Evolutionary conservation across 441 rosid genomes (phyloP).

Genomic region (Biscutella auriculata): DNA sequence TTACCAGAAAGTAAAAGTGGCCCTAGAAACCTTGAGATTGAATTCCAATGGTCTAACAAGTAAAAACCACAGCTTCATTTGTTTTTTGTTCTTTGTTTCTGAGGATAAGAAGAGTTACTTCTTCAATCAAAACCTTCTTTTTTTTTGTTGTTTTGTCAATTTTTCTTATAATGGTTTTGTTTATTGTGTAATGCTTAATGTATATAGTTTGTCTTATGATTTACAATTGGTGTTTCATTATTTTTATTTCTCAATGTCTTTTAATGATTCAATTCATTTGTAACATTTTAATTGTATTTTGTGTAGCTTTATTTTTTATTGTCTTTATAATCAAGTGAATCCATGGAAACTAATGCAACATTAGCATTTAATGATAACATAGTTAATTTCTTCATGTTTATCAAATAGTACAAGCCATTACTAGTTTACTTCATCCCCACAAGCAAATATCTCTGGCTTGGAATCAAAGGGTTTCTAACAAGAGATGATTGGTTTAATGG

Average conservation of each 20-base stretch:
- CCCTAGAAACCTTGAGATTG: conserved; percentile 86
- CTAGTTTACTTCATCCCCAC: neutral
- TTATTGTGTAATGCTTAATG: conserved; percentile 9
- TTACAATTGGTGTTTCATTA: neutral
- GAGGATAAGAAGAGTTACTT: no score
- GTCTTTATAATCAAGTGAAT: conserved; percentile 55
- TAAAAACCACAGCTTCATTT: conserved; percentile 12
- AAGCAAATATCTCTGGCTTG: neutral
- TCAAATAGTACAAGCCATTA: neutral
- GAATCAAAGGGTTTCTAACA: neutral
- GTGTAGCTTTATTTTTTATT: conserved; percentile 2
- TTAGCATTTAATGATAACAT: conserved; percentile 70
- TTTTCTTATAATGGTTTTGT: neutral
- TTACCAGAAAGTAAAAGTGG: conserved; percentile 96
- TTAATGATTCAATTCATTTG: conserved; percentile 25
- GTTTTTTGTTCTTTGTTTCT: neutral
- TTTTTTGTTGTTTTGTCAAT: neutral
- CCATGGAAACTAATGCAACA: conserved; percentile 69
- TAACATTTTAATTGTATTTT: conserved; percentile 3
- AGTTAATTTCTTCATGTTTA: conserved; percentile 72
- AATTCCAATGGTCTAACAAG: conserved; percentile 98
- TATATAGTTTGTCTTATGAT: conserved; percentile 19
- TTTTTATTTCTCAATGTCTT: neutral
- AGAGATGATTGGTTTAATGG: neutral
- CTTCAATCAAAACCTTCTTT: neutral